These are phyloP conservation scores for Eucalyptus curtisii DNA, from an alignment of 345 rosid species.

Conservation along the genomic window DNA sequence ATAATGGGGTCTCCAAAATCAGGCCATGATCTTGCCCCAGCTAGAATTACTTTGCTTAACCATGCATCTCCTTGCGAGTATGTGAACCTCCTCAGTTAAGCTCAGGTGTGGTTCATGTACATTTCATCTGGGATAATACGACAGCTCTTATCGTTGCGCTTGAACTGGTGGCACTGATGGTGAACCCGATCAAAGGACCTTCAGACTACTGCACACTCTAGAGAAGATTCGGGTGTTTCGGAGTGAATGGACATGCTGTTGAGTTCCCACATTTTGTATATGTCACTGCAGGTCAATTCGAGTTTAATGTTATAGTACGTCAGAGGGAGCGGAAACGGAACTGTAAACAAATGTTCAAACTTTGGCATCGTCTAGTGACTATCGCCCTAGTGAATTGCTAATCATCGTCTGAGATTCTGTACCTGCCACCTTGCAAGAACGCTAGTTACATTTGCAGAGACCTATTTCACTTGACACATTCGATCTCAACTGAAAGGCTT, in stretches of 20 bases:
- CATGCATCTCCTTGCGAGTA: background rate
- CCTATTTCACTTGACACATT: background rate
- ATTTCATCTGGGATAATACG: background rate
- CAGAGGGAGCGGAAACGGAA: background rate
- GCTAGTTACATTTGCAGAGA: background rate
- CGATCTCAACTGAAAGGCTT: background rate
- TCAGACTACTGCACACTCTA: background rate
- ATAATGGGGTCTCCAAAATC: background rate
- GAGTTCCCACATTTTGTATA: background rate
- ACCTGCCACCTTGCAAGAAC: background rate
- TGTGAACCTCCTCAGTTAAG: background rate
- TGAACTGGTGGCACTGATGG: background rate
- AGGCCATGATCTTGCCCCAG: background rate
- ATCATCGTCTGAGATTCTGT: background rate
- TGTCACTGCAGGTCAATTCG: background rate
- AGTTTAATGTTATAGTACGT: background rate
- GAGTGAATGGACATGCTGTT: background rate
- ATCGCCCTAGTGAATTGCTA: background rate
- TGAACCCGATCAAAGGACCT: background rate
- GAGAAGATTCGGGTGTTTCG: background rate
- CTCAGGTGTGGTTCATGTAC: background rate
- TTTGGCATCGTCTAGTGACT: background rate
- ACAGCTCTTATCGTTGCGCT: background rate
- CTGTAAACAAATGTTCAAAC: background rate
- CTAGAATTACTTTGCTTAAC: background rate